Evolutionary conservation across 208 protist genomes (phyloP), one percentile per base, ranked within the genome.

Genomic region (Naegleria lovaniensis): DNA sequence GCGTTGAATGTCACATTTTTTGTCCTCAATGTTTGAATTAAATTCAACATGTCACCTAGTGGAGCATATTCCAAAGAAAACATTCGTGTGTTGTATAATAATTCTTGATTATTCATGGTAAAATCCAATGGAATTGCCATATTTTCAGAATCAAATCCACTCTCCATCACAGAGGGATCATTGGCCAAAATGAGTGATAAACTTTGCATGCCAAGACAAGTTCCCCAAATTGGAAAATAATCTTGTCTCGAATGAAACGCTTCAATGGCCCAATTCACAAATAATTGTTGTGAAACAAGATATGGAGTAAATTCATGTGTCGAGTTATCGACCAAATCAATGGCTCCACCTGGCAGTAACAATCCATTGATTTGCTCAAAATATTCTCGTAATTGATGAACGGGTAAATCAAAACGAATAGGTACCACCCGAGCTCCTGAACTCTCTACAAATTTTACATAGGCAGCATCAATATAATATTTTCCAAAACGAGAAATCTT

Each of bases 191-290:
- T 25, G 39, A 38, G 19, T 39, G 36, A 0, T 0, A 94, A 25
- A n/a, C 91, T 51, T 86, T 95, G 90, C 36, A 95, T 95, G 19
- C 94, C 94, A 36, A 95, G 55, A 88, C 94, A 95, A 25, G 94
- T 95, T 9, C 93, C 94, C 52, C 85, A 94, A 2, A 95, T 22
- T 5, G 94, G 94, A 29, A 95, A 95, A 75, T 95, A 88, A 41
- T 94, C 92, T 51, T 39, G 38, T 16, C 29, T 87, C 5, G 7
- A 22, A 9, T 51, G 19, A 67, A 29, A 67, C 0, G 55, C 55
- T 67, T 67, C 55, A 67, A 67, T 67, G 1, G 2, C 55, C 55
- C 55, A 67, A 22, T 19, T 67, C 22, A 67, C 55, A 15, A 67
- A 22, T 29, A 67, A 29, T 67, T 67, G 55, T 67, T 67, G 55